phyloP scores from a whole-genome alignment of 2,329 filamentous ascomycete genomes.

The Fusarium bulbicola region DNA sequence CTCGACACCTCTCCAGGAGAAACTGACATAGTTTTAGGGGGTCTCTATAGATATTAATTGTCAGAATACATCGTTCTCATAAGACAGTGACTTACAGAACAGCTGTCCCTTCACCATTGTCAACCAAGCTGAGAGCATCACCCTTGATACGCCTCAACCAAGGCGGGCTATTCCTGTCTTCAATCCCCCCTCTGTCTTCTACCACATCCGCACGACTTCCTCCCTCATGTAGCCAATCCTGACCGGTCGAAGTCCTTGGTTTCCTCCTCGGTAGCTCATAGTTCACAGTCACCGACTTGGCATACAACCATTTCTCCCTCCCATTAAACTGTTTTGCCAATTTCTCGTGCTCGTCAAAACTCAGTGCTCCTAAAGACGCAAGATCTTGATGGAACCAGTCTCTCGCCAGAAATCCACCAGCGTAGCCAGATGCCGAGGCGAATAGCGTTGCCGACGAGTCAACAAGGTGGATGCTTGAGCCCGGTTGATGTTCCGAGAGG shows the following conservation, averaged over 20 bases:
- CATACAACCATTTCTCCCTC: conserved; percentile 59
- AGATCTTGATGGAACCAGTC: conserved; percentile 74
- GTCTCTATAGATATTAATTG: conserved; percentile 58
- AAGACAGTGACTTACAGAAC: conserved; percentile 63
- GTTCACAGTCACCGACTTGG: conserved; percentile 66
- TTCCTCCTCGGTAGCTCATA: conserved; percentile 51
- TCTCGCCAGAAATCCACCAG: conserved; percentile 76
- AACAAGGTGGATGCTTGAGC: conserved; percentile 56
- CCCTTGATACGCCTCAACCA: conserved; percentile 55
- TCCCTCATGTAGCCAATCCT: conserved; percentile 74
- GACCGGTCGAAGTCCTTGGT: conserved; percentile 54
- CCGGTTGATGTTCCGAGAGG: conserved; percentile 61
- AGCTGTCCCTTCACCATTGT: conserved; percentile 67
- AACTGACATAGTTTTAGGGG: conserved; percentile 73
- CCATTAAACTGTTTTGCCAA: conserved; percentile 70
- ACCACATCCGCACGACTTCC: conserved; percentile 66
- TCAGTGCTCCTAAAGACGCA: conserved; percentile 69
- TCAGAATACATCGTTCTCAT: neutral
- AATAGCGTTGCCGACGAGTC: conserved; percentile 67
- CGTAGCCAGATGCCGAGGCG: conserved; percentile 76
- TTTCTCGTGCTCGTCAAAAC: conserved; percentile 72
- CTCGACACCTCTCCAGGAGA: conserved; percentile 65
- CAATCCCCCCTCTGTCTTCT: conserved; percentile 47
- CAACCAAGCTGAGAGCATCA: conserved; percentile 68
- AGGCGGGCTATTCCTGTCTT: conserved; percentile 46